phyloP scores from a whole-genome alignment of 2,329 filamentous ascomycete species.

The Paecilomyces variotii region DNA sequence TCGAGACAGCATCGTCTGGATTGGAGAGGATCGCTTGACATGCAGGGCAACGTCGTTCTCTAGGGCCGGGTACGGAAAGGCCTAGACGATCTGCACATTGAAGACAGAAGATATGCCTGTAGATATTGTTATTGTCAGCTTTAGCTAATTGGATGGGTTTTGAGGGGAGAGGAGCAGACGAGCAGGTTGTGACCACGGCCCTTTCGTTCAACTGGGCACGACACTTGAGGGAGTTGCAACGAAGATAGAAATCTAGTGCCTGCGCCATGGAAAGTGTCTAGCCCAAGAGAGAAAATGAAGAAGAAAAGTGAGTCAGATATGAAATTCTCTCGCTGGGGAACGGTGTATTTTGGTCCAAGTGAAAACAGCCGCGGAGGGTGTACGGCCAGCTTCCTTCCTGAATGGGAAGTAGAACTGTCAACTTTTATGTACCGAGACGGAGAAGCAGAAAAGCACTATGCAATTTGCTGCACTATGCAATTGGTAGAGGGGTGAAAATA shows the following conservation, averaged over 20 bases:
- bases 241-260: conserved; percentile 64
- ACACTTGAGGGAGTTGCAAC: conserved; percentile 76
- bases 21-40: conserved; percentile 62
- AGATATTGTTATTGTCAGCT: conserved; percentile 11
- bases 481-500: neutral
- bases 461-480: neutral
- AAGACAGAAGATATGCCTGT: conserved; percentile 77
- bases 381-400: neutral
- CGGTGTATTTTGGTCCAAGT: neutral
- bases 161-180: conserved; percentile 41
- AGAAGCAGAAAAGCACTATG: too few relatives aligned
- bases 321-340: neutral
- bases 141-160: neutral
- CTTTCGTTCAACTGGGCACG: conserved; percentile 58
- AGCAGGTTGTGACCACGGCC: conserved; percentile 84
- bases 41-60: conserved; percentile 61
- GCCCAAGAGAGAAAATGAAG: neutral
- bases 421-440: neutral
- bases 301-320: neutral
- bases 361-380: neutral
- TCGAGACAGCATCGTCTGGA: conserved; percentile 65
- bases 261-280: conserved; percentile 5
- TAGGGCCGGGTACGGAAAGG: conserved; percentile 49
- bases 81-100: conserved; percentile 61
- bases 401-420: neutral